Conservation (phyloP, 2,329 filamentous ascomycete genomes). For the Cercospora zeina region DNA sequence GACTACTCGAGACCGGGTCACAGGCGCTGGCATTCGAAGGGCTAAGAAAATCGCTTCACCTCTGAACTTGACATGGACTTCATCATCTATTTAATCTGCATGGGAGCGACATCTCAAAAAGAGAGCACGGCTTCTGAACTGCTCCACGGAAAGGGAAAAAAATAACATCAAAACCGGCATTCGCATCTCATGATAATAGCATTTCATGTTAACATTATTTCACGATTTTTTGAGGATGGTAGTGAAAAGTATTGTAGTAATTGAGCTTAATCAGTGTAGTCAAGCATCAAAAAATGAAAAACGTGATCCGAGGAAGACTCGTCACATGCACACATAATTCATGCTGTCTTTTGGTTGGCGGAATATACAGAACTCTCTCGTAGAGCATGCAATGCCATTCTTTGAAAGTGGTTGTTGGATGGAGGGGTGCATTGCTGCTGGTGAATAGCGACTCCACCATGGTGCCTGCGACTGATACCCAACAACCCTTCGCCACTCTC, state of each 20-base stretch:
- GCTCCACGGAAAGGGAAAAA: not conserved
- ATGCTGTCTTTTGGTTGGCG: not conserved
- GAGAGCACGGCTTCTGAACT: not conserved
- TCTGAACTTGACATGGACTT: not conserved
- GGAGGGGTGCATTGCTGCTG: too few relatives aligned
- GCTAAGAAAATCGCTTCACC: not conserved
- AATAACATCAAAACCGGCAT: too few relatives aligned
- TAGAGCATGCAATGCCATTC: too few relatives aligned
- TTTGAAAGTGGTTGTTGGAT: too few relatives aligned
- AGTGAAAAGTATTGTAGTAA: not conserved
- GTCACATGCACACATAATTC: not conserved
- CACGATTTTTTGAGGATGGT: too few relatives aligned
- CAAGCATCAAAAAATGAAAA: not conserved
- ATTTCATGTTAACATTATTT: too few relatives aligned
- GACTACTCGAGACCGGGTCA: not conserved
- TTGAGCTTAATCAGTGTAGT: not conserved
- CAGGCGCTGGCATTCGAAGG: slow-evolving; percentile 12
- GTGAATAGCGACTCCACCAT: too few relatives aligned
- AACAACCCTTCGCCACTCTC: not conserved
- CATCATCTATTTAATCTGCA: not conserved
- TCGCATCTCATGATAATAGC: too few relatives aligned
- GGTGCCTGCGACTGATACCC: not conserved
- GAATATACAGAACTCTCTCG: too few relatives aligned
- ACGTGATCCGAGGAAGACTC: not conserved
- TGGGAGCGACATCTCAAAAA: not conserved